Base-by-base conservation (phyloP, 2,329 filamentous ascomycete genomes). In the Pseudomassariella vexata region DNA sequence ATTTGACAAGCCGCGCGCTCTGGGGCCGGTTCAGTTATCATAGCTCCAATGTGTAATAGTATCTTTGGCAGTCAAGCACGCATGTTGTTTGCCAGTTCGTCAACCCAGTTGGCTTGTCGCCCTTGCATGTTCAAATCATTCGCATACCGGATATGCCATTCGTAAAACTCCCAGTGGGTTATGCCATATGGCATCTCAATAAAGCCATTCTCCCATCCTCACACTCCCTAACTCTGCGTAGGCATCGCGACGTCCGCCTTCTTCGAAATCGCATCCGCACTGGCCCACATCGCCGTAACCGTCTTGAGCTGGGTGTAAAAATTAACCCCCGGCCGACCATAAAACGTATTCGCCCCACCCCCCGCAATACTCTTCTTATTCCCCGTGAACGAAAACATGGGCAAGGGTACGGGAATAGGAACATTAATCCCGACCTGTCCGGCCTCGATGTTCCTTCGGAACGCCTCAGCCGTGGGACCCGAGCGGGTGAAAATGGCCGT, bases 291-390 rank as follows among this genome's bases (percentile, higher is more conserved):
- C 45, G 86, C 82, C 32, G 92, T 98, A 29, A 98, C 92, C 3
- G 92, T 98, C 84, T 98, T 96, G 55, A 85, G 76, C 66, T 96
- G 92, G 3, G 92, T 98, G 63, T 94, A 96, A 57, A 98, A 98
- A 55, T 85, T 81, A 56, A 98, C 63, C 16, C 90, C 92, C 1
- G 88, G 86, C 62, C 85, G 84, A 45, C 92, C 92, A 63, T 98
- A 98, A 59, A 98, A 96, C 11, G 88, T 94, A 65, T 77, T 94
- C 22, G 85, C 84, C 39, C 92, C 90, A 32, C 89, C 89, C 34
- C 90, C 92, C 1, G 92, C 92, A 36, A 96, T 72, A 52, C 80
- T 87, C 73, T 84, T 89, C 80, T 98, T 90, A 68, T 83, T 83
- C 26, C 78, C 79, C 18, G 79, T 83, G 57, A 84, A 83, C 35